Percentiles rank a stretch among this genome's conserved stretches.
Conservation (phyloP, 345 rosid species). For the Brassica nigra region DNA sequence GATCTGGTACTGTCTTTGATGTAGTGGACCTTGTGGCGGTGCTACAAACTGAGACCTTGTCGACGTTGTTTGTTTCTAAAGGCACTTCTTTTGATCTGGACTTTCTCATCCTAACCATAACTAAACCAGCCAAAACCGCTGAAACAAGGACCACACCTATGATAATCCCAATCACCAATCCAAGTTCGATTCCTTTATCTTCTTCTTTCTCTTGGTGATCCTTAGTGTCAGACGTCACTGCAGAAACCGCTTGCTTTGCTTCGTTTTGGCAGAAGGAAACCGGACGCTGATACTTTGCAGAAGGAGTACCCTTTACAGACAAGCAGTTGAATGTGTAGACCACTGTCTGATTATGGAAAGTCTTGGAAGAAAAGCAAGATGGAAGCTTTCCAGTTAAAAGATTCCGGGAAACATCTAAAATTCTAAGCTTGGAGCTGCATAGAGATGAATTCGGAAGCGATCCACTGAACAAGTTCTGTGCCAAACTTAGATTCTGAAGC, state of each 20-base stretch:
- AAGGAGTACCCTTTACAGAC: constrained; percentile 44
- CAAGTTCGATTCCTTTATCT: constrained; percentile 45
- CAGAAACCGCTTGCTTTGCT: constrained; percentile 67
- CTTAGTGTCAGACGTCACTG: constrained; percentile 53
- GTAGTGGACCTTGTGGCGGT: constrained; percentile 30
- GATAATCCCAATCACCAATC: constrained; percentile 64
- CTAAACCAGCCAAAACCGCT: constrained; percentile 47
- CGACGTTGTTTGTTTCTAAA: constrained; percentile 21
- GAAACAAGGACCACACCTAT: constrained; percentile 58
- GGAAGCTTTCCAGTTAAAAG: constrained; percentile 74
- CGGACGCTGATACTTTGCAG: constrained; percentile 62
- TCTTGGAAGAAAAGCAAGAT: constrained; percentile 51
- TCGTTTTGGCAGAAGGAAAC: constrained; percentile 64
- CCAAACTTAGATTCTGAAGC: constrained; percentile 58
- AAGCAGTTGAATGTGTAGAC: constrained; percentile 78
- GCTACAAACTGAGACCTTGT: constrained; percentile 40
- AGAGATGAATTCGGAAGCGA: constrained; percentile 51
- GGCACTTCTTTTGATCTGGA: constrained; percentile 28
- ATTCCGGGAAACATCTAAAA: constrained; percentile 71
- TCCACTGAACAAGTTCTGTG: constrained; percentile 62
- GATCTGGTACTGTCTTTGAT: constrained; percentile 42
- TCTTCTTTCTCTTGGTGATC: constrained; percentile 39
- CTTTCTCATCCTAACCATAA: constrained; percentile 45
- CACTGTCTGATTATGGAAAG: constrained; percentile 50
- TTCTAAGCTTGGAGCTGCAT: constrained; percentile 55